Percentiles rank a stretch among this genome's conserved stretches.
These are phyloP conservation scores for Hypomontagnella monticulosa DNA, from an alignment of 495 filamentous ascomycete genomes.

Conservation along the genomic window DNA sequence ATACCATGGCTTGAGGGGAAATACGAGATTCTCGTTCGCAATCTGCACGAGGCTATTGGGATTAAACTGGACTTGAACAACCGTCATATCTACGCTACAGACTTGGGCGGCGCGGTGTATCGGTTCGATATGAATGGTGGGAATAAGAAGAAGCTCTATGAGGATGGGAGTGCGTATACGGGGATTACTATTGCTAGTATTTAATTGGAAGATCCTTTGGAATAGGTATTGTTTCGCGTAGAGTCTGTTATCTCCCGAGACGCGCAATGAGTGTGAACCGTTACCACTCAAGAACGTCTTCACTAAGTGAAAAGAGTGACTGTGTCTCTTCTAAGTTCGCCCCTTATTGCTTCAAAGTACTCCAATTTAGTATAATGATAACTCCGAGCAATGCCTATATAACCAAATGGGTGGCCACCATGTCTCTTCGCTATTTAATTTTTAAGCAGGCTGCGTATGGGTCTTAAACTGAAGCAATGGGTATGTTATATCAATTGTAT, in stretches of 20 bases:
- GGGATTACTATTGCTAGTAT: background rate
- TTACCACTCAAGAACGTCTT: no score
- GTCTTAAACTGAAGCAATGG: background rate
- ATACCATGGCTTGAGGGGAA: slow-evolving; percentile 11
- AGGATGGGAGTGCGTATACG: background rate
- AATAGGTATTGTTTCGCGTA: no score
- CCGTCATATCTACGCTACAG: slow-evolving; percentile 54
- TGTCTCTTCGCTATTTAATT: no score
- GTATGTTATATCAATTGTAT: background rate
- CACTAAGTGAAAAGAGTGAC: no score
- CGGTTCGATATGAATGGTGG: slow-evolving; percentile 56
- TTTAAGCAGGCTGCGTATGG: no score
- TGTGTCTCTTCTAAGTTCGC: background rate
- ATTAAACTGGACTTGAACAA: slow-evolving; percentile 53
- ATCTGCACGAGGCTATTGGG: slow-evolving; percentile 62
- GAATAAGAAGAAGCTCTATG: slow-evolving; percentile 40
- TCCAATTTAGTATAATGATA: no score
- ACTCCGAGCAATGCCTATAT: no score
- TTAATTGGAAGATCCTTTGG: no score
- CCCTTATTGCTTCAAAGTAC: background rate
- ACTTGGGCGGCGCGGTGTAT: slow-evolving; percentile 59
- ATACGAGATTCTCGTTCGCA: slow-evolving; percentile 50
- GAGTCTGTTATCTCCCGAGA: no score
- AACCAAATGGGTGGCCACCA: no score
- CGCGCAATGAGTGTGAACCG: no score